These are phyloP conservation scores for Croton laevigatus DNA, from an alignment of 441 rosid species.

Conservation along the genomic window DNA sequence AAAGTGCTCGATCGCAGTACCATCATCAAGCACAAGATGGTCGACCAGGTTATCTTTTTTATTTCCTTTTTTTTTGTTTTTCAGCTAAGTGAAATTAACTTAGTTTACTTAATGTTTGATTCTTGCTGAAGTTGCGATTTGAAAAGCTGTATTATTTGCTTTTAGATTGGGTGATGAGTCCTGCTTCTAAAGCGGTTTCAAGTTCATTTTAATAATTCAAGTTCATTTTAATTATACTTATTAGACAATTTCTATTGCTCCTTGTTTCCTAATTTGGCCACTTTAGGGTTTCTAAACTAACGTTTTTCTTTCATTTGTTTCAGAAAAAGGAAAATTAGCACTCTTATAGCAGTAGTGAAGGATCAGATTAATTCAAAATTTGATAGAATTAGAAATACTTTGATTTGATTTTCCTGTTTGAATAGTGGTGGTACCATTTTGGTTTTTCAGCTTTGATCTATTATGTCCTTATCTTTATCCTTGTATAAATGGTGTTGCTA, in stretches of 20 bases:
- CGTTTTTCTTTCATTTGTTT: no score
- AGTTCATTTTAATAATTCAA: not conserved
- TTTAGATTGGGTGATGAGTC: not conserved
- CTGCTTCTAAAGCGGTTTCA: not conserved
- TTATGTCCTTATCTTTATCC: no score
- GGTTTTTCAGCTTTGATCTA: no score
- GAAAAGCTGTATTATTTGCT: not conserved
- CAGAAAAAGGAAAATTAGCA: no score
- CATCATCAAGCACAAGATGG: conserved; percentile 92
- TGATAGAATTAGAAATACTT: no score
- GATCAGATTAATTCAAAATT: no score
- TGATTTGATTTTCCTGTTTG: no score
- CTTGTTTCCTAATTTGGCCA: not conserved
- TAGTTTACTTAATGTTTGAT: not conserved
- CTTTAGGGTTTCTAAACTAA: not conserved
- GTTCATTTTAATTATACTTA: not conserved
- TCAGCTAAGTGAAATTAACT: not conserved
- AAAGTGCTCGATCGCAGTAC: conserved; percentile 88
- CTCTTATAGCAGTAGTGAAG: no score
- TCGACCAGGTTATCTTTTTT: conserved; percentile 54
- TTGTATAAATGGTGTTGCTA: no score
- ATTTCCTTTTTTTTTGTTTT: no score
- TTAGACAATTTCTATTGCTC: not conserved
- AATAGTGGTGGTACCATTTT: no score
- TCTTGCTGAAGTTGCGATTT: not conserved